Evolutionary conservation across 2,329 filamentous ascomycete genomes (phyloP).

Genomic region (Zymoseptoria tritici): DNA sequence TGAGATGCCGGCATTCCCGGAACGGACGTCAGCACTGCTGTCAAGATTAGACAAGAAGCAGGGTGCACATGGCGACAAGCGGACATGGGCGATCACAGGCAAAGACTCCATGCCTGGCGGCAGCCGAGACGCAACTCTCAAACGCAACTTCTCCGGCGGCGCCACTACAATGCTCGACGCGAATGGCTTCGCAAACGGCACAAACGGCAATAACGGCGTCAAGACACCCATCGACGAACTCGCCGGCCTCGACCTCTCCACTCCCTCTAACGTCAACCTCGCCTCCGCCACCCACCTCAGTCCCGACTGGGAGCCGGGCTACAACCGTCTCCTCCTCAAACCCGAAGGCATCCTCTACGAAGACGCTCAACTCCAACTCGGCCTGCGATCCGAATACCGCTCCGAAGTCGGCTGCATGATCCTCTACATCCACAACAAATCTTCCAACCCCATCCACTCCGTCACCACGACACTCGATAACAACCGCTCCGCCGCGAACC

Average conservation of each 20-base stretch:
- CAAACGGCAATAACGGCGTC: conserved; percentile 21
- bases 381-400: conserved; percentile 86
- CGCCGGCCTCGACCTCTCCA: conserved; percentile 71
- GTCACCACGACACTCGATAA: conserved; percentile 95
- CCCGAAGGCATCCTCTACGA: conserved; percentile 88
- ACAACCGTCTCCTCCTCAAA: conserved; percentile 69
- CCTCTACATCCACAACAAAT: conserved; percentile 93
- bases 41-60: conserved; percentile 93
- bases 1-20: conserved; percentile 97
- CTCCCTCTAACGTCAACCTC: conserved; percentile 65
- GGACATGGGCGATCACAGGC: conserved; percentile 95
- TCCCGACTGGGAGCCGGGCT: conserved; percentile 89
- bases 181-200: conserved; percentile 24
- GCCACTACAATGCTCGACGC: conserved; percentile 32
- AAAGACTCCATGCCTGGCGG: conserved; percentile 63
- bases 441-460: conserved; percentile 72
- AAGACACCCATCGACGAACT: conserved; percentile 52
- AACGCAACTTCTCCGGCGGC: conserved; percentile 69
- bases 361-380: conserved; percentile 87
- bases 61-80: conserved; percentile 76
- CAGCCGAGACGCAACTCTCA: conserved; percentile 72
- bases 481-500: conserved; percentile 55
- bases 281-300: conserved; percentile 88
- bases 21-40: conserved; percentile 82
- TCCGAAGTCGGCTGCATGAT: conserved; percentile 94